Conservation (phyloP, 2,329 filamentous ascomycete genomes). For the Elsinoe arachidis region DNA sequence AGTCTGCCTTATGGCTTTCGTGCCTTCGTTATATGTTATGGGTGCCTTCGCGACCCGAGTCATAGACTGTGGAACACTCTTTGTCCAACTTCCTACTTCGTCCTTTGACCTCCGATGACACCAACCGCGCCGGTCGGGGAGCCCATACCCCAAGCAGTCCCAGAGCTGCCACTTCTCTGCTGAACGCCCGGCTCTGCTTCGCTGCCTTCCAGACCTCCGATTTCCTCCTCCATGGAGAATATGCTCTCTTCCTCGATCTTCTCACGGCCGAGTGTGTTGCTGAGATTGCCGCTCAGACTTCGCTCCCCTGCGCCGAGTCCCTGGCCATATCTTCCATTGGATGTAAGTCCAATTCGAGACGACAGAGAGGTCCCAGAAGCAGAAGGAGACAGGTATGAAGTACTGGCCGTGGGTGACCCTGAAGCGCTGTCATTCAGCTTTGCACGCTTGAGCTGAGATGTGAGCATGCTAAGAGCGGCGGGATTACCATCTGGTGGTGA, state of each 20-base stretch:
- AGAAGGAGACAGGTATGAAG: constrained; percentile 15
- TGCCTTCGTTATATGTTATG: neutral
- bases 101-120: constrained; percentile 6
- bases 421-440: constrained; percentile 28
- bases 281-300: constrained; percentile 20
- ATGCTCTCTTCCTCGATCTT: constrained; percentile 26
- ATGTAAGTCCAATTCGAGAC: neutral
- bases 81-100: neutral
- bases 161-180: neutral
- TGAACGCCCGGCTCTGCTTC: constrained; percentile 3
- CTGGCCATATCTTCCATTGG: neutral
- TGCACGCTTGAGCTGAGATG: constrained; percentile 40
- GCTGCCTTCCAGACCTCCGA: constrained; percentile 45
- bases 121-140: neutral
- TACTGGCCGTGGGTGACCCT: constrained; percentile 14
- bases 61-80: no score
- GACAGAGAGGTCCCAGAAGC: constrained; percentile 16
- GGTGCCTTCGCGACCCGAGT: no score
- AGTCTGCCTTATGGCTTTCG: neutral
- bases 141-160: neutral
- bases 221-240: constrained; percentile 27
- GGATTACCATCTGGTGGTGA: constrained; percentile 37
- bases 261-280: constrained; percentile 21
- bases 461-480: constrained; percentile 53
- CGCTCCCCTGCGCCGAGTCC: constrained; percentile 18